Evolutionary conservation across 2,329 filamentous ascomycete species (phyloP), one percentile per base, ranked within the genome.

Genomic region (Arthrobotrys pseudoclavata): DNA sequence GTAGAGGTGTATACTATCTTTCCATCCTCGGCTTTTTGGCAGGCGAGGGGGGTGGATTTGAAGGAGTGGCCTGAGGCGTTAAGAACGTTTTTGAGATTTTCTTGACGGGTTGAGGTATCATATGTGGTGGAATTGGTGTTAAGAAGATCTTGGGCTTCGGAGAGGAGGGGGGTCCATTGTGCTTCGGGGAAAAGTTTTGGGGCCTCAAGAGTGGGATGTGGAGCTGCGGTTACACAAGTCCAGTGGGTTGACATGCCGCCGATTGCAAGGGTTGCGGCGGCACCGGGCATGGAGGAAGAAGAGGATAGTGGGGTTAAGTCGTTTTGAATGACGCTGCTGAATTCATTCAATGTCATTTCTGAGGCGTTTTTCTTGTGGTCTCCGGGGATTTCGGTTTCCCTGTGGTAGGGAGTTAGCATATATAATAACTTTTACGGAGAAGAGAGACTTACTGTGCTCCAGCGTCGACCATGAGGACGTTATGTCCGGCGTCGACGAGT

Each of bases 181-280:
- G 76, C 60, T 7, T 81, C 60, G 0, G 26, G 45, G 67, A 81
- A 81, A 3, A 82, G 42, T n/a, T 75, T 75, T 40, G 70, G 80
- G n/a, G 67, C 2, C 52, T 81, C 48, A 68, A 78, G 72, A 2
- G 31, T 66, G 13, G 22, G 18, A 12, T 76, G 69, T 22, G 72
- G 79, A 3, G 57, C 24, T 12, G 80, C 70, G 42, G 80, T 80
- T 34, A 68, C 76, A 45, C 80, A 81, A 20, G 80, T 82, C 82
- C 82, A 82, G 34, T 82, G 79, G 10, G 79, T 66, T 3, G 55
- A 52, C 82, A 82, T 82, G 7, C 81, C 82, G 15, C 82, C 81
- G 1, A 82, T 69, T 15, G 53, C 42, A 6, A 80, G 79, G 12
- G 80, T 79, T 10, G 80, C 82, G 10, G 80, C 79, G 3, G 76